A percentile compares a stretch with the other conserved stretches of the same genome.
phyloP scores from a whole-genome alignment of 1,284 basidiomycete genomes.

The Austroboletus olivaceoglutinosus region DNA sequence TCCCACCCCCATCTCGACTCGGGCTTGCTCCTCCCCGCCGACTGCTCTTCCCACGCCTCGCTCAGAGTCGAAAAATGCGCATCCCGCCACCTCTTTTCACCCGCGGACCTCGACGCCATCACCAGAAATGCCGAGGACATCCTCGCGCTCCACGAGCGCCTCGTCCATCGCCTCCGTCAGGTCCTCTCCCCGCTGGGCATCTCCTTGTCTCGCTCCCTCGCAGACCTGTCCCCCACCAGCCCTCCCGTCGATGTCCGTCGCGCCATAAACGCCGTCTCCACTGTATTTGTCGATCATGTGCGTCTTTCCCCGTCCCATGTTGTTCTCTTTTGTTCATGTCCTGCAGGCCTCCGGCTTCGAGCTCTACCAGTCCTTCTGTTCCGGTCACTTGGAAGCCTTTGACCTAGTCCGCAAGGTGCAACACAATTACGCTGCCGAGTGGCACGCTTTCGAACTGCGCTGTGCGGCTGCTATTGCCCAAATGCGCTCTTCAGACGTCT shows the following conservation, averaged over 20 bases:
- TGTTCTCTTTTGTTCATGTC: slow-evolving; percentile 8
- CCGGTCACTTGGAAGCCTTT: slow-evolving; percentile 77
- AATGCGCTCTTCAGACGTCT: slow-evolving; percentile 25
- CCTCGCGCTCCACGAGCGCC: slow-evolving; percentile 70
- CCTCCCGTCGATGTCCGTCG: slow-evolving; percentile 27
- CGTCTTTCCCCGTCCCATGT: slow-evolving; percentile 19
- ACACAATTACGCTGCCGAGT: slow-evolving; percentile 62
- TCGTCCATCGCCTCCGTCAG: slow-evolving; percentile 60
- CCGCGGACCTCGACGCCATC: slow-evolving; percentile 54
- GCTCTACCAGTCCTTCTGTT: slow-evolving; percentile 81
- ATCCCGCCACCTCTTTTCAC: slow-evolving; percentile 49
- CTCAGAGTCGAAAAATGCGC: slow-evolving; percentile 38
- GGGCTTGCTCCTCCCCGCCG: neutral
- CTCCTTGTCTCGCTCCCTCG: slow-evolving; percentile 28
- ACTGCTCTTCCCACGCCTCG: slow-evolving; percentile 6
- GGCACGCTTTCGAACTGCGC: slow-evolving; percentile 78
- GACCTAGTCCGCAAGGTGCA: slow-evolving; percentile 68
- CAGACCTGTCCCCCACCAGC: neutral
- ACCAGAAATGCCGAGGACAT: slow-evolving; percentile 74
- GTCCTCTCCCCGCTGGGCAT: slow-evolving; percentile 56
- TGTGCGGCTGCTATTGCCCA: slow-evolving; percentile 57
- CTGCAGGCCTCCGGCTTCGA: slow-evolving; percentile 70
- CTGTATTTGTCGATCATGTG: slow-evolving; percentile 68
- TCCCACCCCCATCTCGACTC: slow-evolving; percentile 19
- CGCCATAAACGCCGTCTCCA: slow-evolving; percentile 57